These are phyloP conservation scores for Mycena rebaudengoi DNA, from an alignment of 768 basidiomycete genomes.

Conservation along the genomic window DNA sequence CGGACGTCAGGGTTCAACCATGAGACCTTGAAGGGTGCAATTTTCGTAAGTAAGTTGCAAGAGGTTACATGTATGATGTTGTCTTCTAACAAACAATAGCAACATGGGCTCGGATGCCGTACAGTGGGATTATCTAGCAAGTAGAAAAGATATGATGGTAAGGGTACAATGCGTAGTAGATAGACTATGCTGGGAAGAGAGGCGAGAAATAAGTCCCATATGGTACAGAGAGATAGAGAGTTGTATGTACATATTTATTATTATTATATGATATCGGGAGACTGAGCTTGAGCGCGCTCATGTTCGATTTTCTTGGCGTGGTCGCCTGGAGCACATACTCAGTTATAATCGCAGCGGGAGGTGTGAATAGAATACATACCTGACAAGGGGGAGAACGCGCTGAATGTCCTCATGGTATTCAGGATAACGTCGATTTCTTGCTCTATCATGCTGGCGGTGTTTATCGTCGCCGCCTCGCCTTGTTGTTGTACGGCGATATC, in stretches of 20 bases:
- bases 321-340: conserved; percentile 25
- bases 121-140: no score
- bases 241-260: no score
- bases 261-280: no score
- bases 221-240: no score
- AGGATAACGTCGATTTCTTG: conserved; percentile 44
- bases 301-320: conserved; percentile 36
- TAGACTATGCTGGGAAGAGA: no score
- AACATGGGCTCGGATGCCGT: no score
- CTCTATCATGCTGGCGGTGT: conserved; percentile 31
- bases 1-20: no score
- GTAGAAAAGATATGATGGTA: neutral
- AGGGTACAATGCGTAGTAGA: neutral
- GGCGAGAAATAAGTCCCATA: no score
- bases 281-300: conserved; percentile 27
- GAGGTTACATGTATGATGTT: no score
- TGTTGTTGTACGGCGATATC: conserved; percentile 28
- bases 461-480: conserved; percentile 24
- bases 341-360: neutral
- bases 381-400: conserved; percentile 46
- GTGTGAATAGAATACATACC: conserved; percentile 30
- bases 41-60: no score
- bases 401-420: conserved; percentile 44
- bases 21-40: no score
- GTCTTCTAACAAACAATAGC: no score